A percentile compares a stretch with the other conserved stretches of the same genome.
Evolutionary conservation across 805 yeast species (phyloP).

Genomic region (Starmerella apicola): DNA sequence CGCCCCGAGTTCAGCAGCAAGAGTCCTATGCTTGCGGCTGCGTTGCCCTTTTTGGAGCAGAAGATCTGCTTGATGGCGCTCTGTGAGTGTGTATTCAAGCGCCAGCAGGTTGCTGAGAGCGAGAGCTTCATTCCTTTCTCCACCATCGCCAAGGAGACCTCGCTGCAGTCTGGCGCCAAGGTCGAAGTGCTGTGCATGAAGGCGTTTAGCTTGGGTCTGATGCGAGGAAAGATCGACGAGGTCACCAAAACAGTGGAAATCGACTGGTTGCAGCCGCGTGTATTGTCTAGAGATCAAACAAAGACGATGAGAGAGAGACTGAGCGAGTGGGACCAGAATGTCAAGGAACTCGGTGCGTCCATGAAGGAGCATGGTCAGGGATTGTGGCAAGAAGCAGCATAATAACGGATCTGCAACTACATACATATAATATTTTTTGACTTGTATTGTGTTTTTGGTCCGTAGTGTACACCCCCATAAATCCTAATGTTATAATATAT

Average conservation of each 20-base stretch:
- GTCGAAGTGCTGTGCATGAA: conserved; percentile 89
- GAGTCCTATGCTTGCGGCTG: conserved; percentile 44
- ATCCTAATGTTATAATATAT: too few relatives aligned
- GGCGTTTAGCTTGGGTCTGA: conserved; percentile 69
- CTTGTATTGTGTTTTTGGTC: too few relatives aligned
- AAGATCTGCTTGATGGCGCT: conserved; percentile 87
- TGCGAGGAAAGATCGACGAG: conserved; percentile 87
- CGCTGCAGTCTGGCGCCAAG: conserved; percentile 46
- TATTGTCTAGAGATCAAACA: conserved; percentile 72
- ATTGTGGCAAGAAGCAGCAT: conserved; percentile 40
- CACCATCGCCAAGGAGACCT: conserved; percentile 62
- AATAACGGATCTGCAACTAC: not conserved
- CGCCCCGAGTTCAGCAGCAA: conserved; percentile 29
- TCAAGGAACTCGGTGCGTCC: conserved; percentile 48
- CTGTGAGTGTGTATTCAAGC: conserved; percentile 69
- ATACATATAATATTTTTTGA: too few relatives aligned
- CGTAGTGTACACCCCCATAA: too few relatives aligned
- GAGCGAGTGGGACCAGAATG: conserved; percentile 66
- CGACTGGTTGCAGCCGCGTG: conserved; percentile 93
- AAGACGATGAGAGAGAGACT: conserved; percentile 61
- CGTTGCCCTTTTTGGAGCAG: conserved; percentile 63
- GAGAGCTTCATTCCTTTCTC: conserved; percentile 60
- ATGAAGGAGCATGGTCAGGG: conserved; percentile 51
- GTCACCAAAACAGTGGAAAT: conserved; percentile 65
- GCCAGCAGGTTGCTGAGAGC: conserved; percentile 42